Percentiles rank a stretch among this genome's conserved stretches.
Evolutionary conservation across 2,329 filamentous ascomycete genomes (phyloP).

Genomic region (Phaeoacremonium minimum): DNA sequence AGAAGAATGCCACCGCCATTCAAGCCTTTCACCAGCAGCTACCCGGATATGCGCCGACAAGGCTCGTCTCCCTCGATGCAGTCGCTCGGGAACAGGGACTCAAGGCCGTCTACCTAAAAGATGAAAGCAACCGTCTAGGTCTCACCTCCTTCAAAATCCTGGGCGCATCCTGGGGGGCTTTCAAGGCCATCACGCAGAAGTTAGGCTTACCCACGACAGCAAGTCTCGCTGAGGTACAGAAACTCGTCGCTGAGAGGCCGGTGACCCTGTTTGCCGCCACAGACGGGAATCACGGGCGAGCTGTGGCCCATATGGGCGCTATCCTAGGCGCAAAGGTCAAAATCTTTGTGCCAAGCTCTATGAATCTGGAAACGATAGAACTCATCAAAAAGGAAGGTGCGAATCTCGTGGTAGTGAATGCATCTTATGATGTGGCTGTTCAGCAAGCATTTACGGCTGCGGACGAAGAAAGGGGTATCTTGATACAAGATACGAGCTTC

Average conservation of each 20-base stretch:
- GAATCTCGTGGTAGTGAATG: conserved; percentile 46
- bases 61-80: conserved; percentile 42
- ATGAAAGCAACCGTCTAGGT: conserved; percentile 64
- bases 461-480: conserved; percentile 34
- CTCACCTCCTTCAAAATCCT: conserved; percentile 76
- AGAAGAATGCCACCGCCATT: too few species aligned
- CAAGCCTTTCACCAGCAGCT: conserved; percentile 51
- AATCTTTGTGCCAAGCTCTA: conserved; percentile 61
- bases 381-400: conserved; percentile 61
- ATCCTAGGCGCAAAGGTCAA: conserved; percentile 49
- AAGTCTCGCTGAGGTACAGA: neutral
- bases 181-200: conserved; percentile 45
- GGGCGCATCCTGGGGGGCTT: conserved; percentile 70
- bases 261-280: conserved; percentile 43
- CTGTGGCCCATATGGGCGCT: conserved; percentile 63
- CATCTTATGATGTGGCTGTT: conserved; percentile 62
- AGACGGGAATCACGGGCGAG: conserved; percentile 73
- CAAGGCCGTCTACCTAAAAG: conserved; percentile 59
- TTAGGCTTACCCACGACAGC: conserved; percentile 29
- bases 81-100: conserved; percentile 56
- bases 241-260: neutral
- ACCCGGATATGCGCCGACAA: conserved; percentile 51
- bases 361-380: conserved; percentile 47
- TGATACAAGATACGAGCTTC: conserved; percentile 68
- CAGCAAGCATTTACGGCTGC: conserved; percentile 37